Evolutionary conservation across 345 rosid species (phyloP), one percentile per base, ranked within the genome.

Genomic region (Combretum micranthum): DNA sequence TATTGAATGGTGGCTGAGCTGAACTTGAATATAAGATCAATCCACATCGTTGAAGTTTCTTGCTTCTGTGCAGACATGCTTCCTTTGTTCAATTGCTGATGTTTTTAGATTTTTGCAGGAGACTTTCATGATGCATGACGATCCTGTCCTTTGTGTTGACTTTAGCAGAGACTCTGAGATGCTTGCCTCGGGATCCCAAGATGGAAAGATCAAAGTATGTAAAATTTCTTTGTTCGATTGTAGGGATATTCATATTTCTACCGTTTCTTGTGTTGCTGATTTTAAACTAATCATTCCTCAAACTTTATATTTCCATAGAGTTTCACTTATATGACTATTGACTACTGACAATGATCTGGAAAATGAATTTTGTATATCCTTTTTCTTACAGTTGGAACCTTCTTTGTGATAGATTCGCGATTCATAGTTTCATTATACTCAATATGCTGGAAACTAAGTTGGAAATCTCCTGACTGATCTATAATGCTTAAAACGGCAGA

Each of bases 91-190:
- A 50, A 44, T 47, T 69, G 19, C 50, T 69, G 44, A 57, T 55
- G 43, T 47, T 5, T 20, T 60, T 53, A 54, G 44, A 22, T 60
- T 71, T 57, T 69, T 69, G 64, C 88, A 90, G 99, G 97, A 94
- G 78, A 82, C 88, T 60, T 90, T 94, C 77, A 94, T 94, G 97
- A 87, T 94, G 97, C 99, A 94, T 61, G 97, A 94, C 61, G 95
- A 90, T 61, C 88, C 96, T 53, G 90, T 90, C 69, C 92, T 94
- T 48, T 90, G 95, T 78, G 79, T 90, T 77, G 94, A 94, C 70
- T 90, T 90, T 76, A 93, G 99, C 78, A 82, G 87, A 80, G 99
- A 93, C 59, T 94, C 99, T 17, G 97, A 94, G 77, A 75, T 90
- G 95, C 81, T 94, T 74, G 95, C 95, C 22, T 94, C 93, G 59